Evolutionary conservation across 2,329 filamentous ascomycete species (phyloP).

Genomic region (Microsporum canis): DNA sequence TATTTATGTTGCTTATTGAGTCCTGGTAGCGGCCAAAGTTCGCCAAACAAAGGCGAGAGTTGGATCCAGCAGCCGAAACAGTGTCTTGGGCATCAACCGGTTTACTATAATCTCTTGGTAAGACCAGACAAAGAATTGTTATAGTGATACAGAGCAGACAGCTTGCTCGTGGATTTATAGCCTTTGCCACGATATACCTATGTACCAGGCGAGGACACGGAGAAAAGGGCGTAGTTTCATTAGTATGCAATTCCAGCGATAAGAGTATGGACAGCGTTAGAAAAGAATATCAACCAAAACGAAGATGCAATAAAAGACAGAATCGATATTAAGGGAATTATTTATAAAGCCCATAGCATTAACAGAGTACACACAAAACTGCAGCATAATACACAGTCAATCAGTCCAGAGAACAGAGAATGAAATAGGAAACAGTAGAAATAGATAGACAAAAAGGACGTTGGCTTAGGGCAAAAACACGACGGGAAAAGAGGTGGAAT

Average conservation of each 20-base stretch:
- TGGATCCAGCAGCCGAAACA: not conserved
- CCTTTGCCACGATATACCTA: no score
- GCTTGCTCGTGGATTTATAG: no score
- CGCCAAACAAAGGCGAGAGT: not conserved
- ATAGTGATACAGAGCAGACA: no score
- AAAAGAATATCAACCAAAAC: not conserved
- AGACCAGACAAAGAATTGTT: no score
- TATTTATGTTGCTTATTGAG: not conserved
- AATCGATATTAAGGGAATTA: not conserved
- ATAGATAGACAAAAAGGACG: slow-evolving; percentile 6
- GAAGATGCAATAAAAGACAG: not conserved
- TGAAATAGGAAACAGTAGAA: not conserved
- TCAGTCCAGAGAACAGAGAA: not conserved
- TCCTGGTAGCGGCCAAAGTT: not conserved
- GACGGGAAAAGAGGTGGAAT: not conserved
- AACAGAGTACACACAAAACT: slow-evolving; percentile 1
- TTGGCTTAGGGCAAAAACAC: not conserved
- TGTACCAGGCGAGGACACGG: not conserved
- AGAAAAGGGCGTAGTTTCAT: not conserved
- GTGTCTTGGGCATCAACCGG: not conserved
- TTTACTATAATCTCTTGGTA: no score
- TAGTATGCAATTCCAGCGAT: not conserved
- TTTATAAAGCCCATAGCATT: not conserved
- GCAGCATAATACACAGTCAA: not conserved
- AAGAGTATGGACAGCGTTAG: not conserved